Evolutionary conservation across 75 land plant species (phyloP), one percentile per base, ranked within the genome.

Genomic region (Cryptomeria japonica): DNA sequence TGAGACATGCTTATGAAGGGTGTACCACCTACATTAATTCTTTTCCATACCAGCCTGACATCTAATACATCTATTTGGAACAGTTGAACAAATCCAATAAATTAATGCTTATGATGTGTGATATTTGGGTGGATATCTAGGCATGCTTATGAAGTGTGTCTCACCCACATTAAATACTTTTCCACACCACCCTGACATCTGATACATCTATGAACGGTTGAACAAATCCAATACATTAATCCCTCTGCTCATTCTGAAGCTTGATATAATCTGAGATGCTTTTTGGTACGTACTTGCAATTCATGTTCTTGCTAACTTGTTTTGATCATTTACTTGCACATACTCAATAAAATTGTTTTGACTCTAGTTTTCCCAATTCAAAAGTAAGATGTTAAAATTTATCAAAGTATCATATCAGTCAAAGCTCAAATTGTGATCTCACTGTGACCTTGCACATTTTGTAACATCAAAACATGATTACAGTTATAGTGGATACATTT

Each of bases 21-120:
- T 37, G 64, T 58, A 1, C 0, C 34, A 28, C 7, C 76, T 72
- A 39, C 12, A 80, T 77, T 19, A 80, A 82, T 41, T 82, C 14
- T 46, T 44, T 82, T 82, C 41, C 51, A 82, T 82, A 82, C 44
- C 84, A n/a, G n/a, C 84, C 31, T 42, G 31, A 82, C n/a, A 3
- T 28, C 14, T 41, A 51, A 82, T 28, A 80, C 22, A 25, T 25
- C 84, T 46, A 82, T 44, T 28, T 82, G 46, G 51, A 82, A 82
- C 51, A 42, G 25, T 14, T 32, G n/a, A 64, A 7, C 70, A 64
- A 64, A 58, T 58, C 0, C 0, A 6, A 61, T 18, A 61, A 28
- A 61, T 19, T 61, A 61, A 61, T 61, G 6, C 47, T 46, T 46
- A 46, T 46, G 47, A 7, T 46, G 47, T 6, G 22, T 80, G 46